Base-by-base conservation (phyloP, 1,139 yeast genomes). In the Komagataea norvegica region DNA sequence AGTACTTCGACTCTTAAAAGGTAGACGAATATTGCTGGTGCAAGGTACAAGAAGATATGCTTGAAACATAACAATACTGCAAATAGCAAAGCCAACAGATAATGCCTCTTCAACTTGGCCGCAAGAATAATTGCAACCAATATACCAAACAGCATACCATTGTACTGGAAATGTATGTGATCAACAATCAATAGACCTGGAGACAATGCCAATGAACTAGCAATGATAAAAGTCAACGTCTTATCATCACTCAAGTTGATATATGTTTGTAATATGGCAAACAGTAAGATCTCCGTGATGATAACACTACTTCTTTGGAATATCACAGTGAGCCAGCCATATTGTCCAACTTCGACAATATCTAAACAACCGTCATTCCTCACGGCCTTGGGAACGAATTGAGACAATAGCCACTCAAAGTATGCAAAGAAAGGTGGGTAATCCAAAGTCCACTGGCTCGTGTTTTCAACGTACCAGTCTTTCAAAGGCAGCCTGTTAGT, bases 391-490 rank as follows among this genome's bases (percentile, higher is more conserved):
- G 96, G 96, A 1, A 85, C 89, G 41, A 84, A 70, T 36, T 70
- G 79, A 0, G 95, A 72, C 39, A 91, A 58, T 1, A 70, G 29
- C 83, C 89, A 87, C 59, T 91, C 98, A 52, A 91, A 89, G 59
- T 87, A 88, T 1, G 98, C 98, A 60, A 91, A 91, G 55, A 88
- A 86, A 1, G 99, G 99, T 6, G 99, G 98, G 61, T 91, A 91
- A 61, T 91, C 98, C 36, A 93, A 65, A 0, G 98, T 91, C 97
- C 98, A 91, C 56, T 84, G 91, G 28, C 86, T 82, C 0, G 95
- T 88, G 19, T 70, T 63, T 52, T 91, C 96, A 31, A 69, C 59
- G 56, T 91, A 91, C 99, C 99, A 91, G 41, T 82, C 59, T 10
- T 64, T 64, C 13, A 89, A 40, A 0, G 97, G 97, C 25, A 89